Conservation (phyloP, 2,329 filamentous ascomycete genomes). For the Cryphonectria parasitica region DNA sequence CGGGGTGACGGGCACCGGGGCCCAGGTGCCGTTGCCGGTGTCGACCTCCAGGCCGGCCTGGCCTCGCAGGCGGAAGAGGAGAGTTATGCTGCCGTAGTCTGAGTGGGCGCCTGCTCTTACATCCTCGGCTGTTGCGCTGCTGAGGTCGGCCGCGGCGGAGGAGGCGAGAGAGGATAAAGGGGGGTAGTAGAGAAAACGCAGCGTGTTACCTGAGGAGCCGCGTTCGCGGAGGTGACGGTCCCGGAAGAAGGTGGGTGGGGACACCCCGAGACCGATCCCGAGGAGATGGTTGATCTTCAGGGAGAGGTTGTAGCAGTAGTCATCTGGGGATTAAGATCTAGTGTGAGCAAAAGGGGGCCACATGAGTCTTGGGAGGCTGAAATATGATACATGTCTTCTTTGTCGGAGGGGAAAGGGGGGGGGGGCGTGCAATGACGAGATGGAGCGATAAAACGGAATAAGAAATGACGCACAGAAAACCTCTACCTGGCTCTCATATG, state of each 20-base stretch:
- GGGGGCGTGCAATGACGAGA: neutral
- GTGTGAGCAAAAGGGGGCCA: neutral
- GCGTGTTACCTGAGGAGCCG: constrained; percentile 59
- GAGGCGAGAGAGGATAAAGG: constrained; percentile 46
- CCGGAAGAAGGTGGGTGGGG: constrained; percentile 58
- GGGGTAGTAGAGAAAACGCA: constrained; percentile 77
- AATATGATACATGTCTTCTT: neutral
- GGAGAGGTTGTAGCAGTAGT: constrained; percentile 29
- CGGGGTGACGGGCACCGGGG: constrained; percentile 66
- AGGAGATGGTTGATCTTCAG: constrained; percentile 69
- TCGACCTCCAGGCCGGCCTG: constrained; percentile 87
- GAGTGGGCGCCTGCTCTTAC: constrained; percentile 90
- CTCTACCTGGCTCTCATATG: constrained; percentile 63
- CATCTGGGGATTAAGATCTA: constrained; percentile 5
- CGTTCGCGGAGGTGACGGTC: constrained; percentile 50
- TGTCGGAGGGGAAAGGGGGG: too few species aligned
- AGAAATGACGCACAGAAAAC: constrained; percentile 72
- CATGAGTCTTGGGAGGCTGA: neutral
- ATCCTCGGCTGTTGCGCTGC: constrained; percentile 54
- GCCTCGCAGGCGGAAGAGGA: constrained; percentile 84
- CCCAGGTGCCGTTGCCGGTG: constrained; percentile 56
- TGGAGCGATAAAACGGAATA: too few species aligned
- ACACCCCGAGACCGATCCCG: constrained; percentile 71
- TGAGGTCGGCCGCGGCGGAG: constrained; percentile 37
- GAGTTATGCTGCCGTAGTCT: constrained; percentile 75